Evolutionary conservation across 305 asterid species (phyloP), one percentile per base, ranked within the genome.

Genomic region (Fraxinus baroniana): DNA sequence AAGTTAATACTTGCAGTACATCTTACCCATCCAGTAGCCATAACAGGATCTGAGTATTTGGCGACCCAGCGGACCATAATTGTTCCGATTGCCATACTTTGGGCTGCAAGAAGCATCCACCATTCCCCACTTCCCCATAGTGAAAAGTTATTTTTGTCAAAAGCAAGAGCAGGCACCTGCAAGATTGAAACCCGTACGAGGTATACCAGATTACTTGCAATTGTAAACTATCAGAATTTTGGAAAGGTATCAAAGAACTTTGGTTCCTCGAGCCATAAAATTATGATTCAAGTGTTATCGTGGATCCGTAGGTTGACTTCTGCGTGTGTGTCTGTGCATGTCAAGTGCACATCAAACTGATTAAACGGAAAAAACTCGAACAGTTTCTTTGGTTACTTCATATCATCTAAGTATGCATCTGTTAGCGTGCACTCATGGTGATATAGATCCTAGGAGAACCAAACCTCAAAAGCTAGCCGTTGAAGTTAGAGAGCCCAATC

Each of bases 41-140:
- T 95, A 76, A 95, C 68, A 37, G 98, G 97, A 85, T 95, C 98
- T 0, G 99, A 91, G 92, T 89, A 95, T 83, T 93, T 95, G 86
- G 95, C 89, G 80, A 95, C 99, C 99, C 97, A 95, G 60, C 97
- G 98, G 46, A 94, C 93, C 97, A 95, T 92, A 80, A 94, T 94
- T 9, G 98, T 95, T 75, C 98, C 98, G 57, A 93, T 71, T 57
- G 98, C 99, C 99, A 95, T 94, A 86, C 99, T 93, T 90, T 95
- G 99, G 73, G 99, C 98, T 26, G 99, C 99, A 78, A 95, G 93
- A 88, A 95, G 94, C 99, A 95, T 95, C 99, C 98, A 95, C 97
- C 91, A 93, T 86, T 95, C 98, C 64, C 98, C 98, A 86, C 98
- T 95, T 90, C 94, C 98, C 98, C 98, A 95, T 75, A 93, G 83